Percentiles rank a stretch among this genome's conserved stretches.
Conservation (phyloP, 2,329 filamentous ascomycete genomes). For the Chaetomium sp. region DNA sequence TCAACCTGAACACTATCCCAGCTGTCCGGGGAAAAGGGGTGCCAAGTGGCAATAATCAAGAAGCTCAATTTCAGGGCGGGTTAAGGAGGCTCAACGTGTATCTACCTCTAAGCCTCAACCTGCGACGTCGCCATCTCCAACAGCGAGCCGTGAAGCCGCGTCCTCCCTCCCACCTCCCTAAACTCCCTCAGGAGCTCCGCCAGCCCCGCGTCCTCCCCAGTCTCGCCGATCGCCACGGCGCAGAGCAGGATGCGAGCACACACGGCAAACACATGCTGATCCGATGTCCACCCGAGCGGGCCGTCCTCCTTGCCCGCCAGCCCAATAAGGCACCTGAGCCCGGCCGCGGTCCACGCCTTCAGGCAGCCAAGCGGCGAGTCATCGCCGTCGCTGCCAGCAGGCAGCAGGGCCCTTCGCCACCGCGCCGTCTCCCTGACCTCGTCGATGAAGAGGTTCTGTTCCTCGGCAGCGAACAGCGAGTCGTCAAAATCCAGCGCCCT, state of each 20-base stretch:
- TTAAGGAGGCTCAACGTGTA: not conserved
- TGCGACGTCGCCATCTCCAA: slow-evolving; percentile 28
- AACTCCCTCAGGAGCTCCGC: slow-evolving; percentile 29
- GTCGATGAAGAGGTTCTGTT: slow-evolving; percentile 93
- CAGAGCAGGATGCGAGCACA: slow-evolving; percentile 33
- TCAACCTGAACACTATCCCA: not conserved
- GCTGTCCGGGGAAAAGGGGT: not conserved
- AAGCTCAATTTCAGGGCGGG: not conserved
- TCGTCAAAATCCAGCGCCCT: slow-evolving; percentile 58
- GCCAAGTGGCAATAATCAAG: not conserved
- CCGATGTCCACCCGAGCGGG: slow-evolving; percentile 36
- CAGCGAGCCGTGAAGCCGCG: slow-evolving; percentile 34
- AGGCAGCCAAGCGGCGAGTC: slow-evolving; percentile 19
- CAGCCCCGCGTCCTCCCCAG: slow-evolving; percentile 7
- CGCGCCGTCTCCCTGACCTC: slow-evolving; percentile 70
- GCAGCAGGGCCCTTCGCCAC: slow-evolving; percentile 58
- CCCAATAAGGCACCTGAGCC: slow-evolving; percentile 27
- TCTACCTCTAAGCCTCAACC: slow-evolving; percentile 1
- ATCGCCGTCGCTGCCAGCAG: not conserved
- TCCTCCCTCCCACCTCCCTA: slow-evolving; percentile 19
- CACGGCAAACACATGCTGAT: slow-evolving; percentile 38
- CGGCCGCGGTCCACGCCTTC: slow-evolving; percentile 28
- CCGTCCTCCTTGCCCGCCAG: slow-evolving; percentile 27
- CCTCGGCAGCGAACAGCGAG: slow-evolving; percentile 81
- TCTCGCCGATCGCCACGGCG: slow-evolving; percentile 26